phyloP scores from a whole-genome alignment of 441 rosid genomes.

The Geranium incanum region DNA sequence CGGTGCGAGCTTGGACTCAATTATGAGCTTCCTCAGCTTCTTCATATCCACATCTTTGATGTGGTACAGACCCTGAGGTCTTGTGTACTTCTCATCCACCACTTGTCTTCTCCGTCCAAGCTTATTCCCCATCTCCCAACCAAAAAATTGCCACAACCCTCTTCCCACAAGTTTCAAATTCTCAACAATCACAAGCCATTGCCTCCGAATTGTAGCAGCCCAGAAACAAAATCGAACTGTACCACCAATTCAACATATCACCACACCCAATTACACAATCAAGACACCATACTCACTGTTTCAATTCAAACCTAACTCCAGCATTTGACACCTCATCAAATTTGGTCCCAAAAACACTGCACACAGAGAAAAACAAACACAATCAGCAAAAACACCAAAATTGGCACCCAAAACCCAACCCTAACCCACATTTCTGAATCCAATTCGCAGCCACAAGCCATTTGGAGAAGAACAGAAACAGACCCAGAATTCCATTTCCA shows the following conservation, averaged over 20 bases:
- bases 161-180: conserved; percentile 19
- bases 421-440: not conserved
- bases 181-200: conserved; percentile 14
- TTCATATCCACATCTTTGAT: conserved; percentile 87
- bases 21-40: conserved; percentile 88
- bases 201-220: not conserved
- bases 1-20: conserved; percentile 94
- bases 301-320: not conserved
- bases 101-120: conserved; percentile 80
- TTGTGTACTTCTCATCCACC: conserved; percentile 84
- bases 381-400: not conserved
- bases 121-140: conserved; percentile 79
- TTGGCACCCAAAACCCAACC: not conserved
- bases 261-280: not conserved
- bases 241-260: not conserved
- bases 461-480: not conserved
- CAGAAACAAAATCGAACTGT: not conserved
- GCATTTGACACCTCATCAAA: not conserved
- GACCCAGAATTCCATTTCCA: not conserved
- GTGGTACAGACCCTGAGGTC: conserved; percentile 80
- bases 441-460: not conserved
- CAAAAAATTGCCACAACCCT: conserved; percentile 15
- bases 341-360: conserved; percentile 6
- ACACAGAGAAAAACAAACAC: not conserved
- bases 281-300: not conserved